Base-by-base conservation (phyloP, 2,329 filamentous ascomycete species). In the Fusarium redolens region DNA sequence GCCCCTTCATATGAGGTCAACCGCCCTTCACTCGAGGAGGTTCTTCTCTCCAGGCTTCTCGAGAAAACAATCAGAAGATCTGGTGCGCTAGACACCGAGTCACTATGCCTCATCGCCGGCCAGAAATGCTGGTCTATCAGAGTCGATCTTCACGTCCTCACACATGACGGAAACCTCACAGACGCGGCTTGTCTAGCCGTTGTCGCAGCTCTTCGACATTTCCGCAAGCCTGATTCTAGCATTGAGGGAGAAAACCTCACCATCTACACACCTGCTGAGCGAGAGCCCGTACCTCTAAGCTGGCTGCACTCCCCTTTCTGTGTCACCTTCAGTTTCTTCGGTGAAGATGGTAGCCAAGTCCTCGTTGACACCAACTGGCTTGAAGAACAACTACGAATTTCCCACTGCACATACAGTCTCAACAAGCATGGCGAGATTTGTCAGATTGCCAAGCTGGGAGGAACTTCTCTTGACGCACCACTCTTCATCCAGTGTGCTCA, bases 21-120 rank as follows among this genome's bases (percentile, higher is more conserved):
- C 81, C 90, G 94, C 60, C 92, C 93, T 52, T 95, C 92, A 71
- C 93, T 97, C 77, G 89, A 92, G 62, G 96, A 98, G 83, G 88
- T 95, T 5, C 89, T 97, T 45, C 90, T 98, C 33, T 95, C 95
- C 14, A 92, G 96, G 38, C 89, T 96, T 45, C 91, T 99, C 25
- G 96, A 99, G 82, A 97, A 97, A 84, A 96, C 96, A 13, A 91
- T 98, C 68, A 95, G 96, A 45, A 92, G 96, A 68, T 97, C 95
- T 3, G 93, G 93, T 75, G 96, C 96, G 11, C 90, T 99, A 44
- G 96, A 98, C 81, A 97, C 95, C 38, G 96, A 99, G 83, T 97
- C 95, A 7, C 88, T 99, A 48, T 99, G 96, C 82, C 93, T 99
- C 28, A 87, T 98, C 33, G 95, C 96, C 15, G 95, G 94, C 12